Evolutionary conservation across 495 filamentous ascomycete genomes (phyloP), one percentile per base, ranked within the genome.

Genomic region (Letharia lupina): DNA sequence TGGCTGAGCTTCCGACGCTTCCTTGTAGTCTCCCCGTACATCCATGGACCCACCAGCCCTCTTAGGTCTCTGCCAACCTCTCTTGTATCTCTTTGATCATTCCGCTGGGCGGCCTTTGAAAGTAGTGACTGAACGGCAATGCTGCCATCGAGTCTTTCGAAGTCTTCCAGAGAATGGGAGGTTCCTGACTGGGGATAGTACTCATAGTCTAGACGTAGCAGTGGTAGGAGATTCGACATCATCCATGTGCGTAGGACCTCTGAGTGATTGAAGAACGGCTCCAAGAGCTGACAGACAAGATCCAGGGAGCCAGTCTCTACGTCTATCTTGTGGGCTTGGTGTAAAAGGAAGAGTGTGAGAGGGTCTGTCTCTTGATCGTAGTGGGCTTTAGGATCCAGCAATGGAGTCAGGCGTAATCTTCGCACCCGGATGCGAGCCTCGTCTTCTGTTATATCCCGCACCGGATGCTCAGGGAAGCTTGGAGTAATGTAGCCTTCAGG

Each of bases 191-290:
- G 74, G 0, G 89, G 84, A 67, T 96, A 89, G 71, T 91, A 94
- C 78, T 94, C 91, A 73, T 89, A 89, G 70, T 89, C 89, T n/a
- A 91, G 79, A 62, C 92, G 83, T 20, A 93, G 76, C 2, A 96
- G 79, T 0, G 92, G 92, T 33, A 97, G 78, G 28, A 95, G 78
- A 28, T 81, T 86, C 2, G 91, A 91, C 39, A 95, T 82, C 72
- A 90, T 81, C 88, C 91, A 91, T 56, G 80, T 85, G 65, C 87
- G 83, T 60, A 96, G 75, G 50, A 79, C 80, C 18, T 85, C 78
- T 20, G 86, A 86, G 62, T 82, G 85, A 45, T 86, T 76, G 54
- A 95, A 80, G 72, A 96, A 96, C 0, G 91, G 91, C 58, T 83
- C 75, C 20, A 95, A 73, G 16, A 96, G 83, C 39, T 81, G 81